Evolutionary conservation across 495 filamentous ascomycete genomes (phyloP).

Genomic region (Bryoglossum gracile): DNA sequence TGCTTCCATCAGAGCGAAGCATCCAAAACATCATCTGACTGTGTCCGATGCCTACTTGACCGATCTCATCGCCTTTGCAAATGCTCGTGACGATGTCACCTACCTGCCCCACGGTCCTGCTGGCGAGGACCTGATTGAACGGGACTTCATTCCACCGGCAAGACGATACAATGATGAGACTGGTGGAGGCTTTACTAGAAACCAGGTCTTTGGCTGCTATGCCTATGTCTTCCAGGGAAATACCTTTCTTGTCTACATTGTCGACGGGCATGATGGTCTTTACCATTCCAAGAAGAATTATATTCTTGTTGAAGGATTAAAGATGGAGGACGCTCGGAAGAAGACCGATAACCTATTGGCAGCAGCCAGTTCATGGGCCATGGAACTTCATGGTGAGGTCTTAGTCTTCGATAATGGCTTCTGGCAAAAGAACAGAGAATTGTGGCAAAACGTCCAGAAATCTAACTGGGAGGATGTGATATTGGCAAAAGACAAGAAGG

Average conservation of each 20-base stretch:
- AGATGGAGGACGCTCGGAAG: constrained; percentile 7
- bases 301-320: constrained; percentile 33
- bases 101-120: constrained; percentile 20
- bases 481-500: constrained; percentile 55
- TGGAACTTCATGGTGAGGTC: constrained; percentile 52
- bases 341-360: constrained; percentile 46
- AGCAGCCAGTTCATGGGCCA: constrained; percentile 40
- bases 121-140: constrained; percentile 34
- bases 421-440: constrained; percentile 53
- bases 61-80: constrained; percentile 45
- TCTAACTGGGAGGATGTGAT: constrained; percentile 59
- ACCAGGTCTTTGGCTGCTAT: constrained; percentile 45
- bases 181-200: constrained; percentile 34
- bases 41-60: constrained; percentile 28
- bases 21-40: constrained; percentile 44
- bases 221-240: constrained; percentile 41
- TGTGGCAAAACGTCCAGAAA: constrained; percentile 49
- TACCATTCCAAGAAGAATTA: constrained; percentile 36
- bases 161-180: constrained; percentile 40
- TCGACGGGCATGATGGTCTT: constrained; percentile 42
- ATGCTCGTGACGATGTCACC: constrained; percentile 33
- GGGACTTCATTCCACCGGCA: constrained; percentile 40
- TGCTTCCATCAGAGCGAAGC: constrained; percentile 38
- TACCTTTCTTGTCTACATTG: constrained; percentile 47
- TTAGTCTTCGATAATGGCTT: constrained; percentile 54